Evolutionary conservation across 1,284 basidiomycete species (phyloP).

Genomic region (Meripilus lineatus): DNA sequence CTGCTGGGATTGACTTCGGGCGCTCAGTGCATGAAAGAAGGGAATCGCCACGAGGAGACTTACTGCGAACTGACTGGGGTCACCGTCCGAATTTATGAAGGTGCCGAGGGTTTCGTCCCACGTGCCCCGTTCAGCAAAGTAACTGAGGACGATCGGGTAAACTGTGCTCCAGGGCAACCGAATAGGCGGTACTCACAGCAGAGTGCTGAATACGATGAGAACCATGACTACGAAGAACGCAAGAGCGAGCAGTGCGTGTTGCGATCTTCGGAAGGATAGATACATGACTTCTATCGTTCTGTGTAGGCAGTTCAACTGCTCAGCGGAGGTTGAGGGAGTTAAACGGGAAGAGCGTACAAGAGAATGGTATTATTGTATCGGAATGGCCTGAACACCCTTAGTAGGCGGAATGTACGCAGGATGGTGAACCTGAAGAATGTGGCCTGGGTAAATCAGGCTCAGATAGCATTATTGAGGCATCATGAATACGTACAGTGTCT

Average conservation of each 20-base stretch:
- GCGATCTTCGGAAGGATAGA: constrained; percentile 78
- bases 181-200: constrained; percentile 49
- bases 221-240: constrained; percentile 88
- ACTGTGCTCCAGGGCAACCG: neutral
- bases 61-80: constrained; percentile 71
- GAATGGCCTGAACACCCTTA: constrained; percentile 87
- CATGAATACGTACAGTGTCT: constrained; percentile 64
- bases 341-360: constrained; percentile 48
- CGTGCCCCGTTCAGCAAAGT: constrained; percentile 83
- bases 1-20: constrained; percentile 70
- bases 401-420: constrained; percentile 73
- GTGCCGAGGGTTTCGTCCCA: constrained; percentile 78
- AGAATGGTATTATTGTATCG: constrained; percentile 77
- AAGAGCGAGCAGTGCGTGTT: constrained; percentile 82
- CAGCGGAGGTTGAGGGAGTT: no score
- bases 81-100: constrained; percentile 82
- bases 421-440: constrained; percentile 88
- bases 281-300: constrained; percentile 94
- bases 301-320: neutral
- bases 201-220: constrained; percentile 79
- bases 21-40: neutral
- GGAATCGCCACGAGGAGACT: constrained; percentile 13
- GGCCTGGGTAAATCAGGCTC: constrained; percentile 39
- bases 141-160: constrained; percentile 37
- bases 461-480: neutral